These are phyloP conservation scores for Phytophthora pisi DNA, from an alignment of 352 stramenopile species.

Conservation along the genomic window DNA sequence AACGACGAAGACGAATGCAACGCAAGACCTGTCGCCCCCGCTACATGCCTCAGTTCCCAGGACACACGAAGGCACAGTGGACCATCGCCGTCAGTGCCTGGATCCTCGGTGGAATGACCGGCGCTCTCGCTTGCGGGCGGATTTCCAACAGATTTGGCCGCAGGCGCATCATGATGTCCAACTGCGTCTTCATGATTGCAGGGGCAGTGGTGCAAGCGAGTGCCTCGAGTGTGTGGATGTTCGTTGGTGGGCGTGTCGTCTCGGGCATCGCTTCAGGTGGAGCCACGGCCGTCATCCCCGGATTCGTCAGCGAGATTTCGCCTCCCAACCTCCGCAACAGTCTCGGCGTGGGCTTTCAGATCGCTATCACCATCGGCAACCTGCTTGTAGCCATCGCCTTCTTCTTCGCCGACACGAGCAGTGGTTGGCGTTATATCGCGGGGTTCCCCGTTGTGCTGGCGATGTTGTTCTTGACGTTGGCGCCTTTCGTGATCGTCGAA, in stretches of 20 bases:
- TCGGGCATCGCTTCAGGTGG: slow-evolving; percentile 33
- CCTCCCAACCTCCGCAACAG: slow-evolving; percentile 29
- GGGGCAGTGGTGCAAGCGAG: slow-evolving; percentile 39
- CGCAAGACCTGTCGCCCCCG: slow-evolving; percentile 31
- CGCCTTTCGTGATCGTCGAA: slow-evolving; percentile 27
- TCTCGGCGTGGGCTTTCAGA: slow-evolving; percentile 32
- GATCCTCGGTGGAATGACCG: slow-evolving; percentile 45
- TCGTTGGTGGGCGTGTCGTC: slow-evolving; percentile 33
- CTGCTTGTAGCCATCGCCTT: slow-evolving; percentile 32
- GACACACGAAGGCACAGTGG: slow-evolving; percentile 50
- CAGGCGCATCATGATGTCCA: slow-evolving; percentile 25
- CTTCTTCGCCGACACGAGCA: slow-evolving; percentile 30
- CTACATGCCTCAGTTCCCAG: slow-evolving; percentile 59
- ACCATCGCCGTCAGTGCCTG: slow-evolving; percentile 48
- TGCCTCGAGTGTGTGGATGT: slow-evolving; percentile 32
- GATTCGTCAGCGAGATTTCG: slow-evolving; percentile 39
- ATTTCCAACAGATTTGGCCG: slow-evolving; percentile 33
- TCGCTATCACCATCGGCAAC: slow-evolving; percentile 32
- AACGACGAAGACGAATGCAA: slow-evolving; percentile 46
- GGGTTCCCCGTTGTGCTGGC: slow-evolving; percentile 49
- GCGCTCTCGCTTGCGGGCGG: slow-evolving; percentile 31
- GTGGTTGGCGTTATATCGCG: slow-evolving; percentile 29
- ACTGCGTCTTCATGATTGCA: slow-evolving; percentile 44
- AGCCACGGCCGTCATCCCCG: slow-evolving; percentile 30
- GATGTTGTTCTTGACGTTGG: slow-evolving; percentile 37